phyloP scores from a whole-genome alignment of 192 early-diverging fungal species.

The Backusella tarrabulga region DNA sequence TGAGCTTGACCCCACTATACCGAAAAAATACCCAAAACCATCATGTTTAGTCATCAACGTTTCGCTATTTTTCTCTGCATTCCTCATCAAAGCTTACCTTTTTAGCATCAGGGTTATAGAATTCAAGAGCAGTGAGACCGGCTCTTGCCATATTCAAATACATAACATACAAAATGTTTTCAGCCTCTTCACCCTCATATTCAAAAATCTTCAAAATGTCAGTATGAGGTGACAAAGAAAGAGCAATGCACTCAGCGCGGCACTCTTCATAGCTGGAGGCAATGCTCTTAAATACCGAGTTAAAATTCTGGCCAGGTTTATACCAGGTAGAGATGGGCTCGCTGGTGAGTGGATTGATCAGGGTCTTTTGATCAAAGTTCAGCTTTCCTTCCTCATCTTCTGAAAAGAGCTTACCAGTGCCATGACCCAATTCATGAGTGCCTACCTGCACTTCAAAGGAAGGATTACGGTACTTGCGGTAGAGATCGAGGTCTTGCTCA shows the following conservation, averaged over 20 bases:
- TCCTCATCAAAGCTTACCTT: constrained; percentile 20
- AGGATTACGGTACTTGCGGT: constrained; percentile 32
- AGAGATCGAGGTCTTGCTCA: constrained; percentile 45
- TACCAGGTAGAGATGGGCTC: constrained; percentile 52
- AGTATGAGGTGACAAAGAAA: constrained; percentile 31
- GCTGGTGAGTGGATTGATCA: constrained; percentile 43
- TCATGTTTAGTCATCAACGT: neutral
- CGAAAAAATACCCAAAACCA: neutral
- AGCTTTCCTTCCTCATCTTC: constrained; percentile 49
- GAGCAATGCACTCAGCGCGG: constrained; percentile 56
- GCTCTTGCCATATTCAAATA: constrained; percentile 61
- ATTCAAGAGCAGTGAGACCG: constrained; percentile 50
- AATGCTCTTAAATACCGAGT: constrained; percentile 48
- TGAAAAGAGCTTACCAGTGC: constrained; percentile 56
- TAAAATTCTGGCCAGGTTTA: constrained; percentile 59
- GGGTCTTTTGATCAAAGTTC: constrained; percentile 51
- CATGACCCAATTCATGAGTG: constrained; percentile 60
- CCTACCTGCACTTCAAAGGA: constrained; percentile 65
- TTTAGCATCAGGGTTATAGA: constrained; percentile 44
- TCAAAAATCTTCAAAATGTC: constrained; percentile 58
- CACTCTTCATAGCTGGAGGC: constrained; percentile 52
- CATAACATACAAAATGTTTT: constrained; percentile 48
- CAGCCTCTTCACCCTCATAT: constrained; percentile 39
- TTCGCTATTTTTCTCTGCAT: constrained; percentile 16
- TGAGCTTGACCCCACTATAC: constrained; percentile 55